Evolutionary conservation across 2,329 filamentous ascomycete genomes (phyloP), one percentile per base, ranked within the genome.

Genomic region (Xylaria digitata): DNA sequence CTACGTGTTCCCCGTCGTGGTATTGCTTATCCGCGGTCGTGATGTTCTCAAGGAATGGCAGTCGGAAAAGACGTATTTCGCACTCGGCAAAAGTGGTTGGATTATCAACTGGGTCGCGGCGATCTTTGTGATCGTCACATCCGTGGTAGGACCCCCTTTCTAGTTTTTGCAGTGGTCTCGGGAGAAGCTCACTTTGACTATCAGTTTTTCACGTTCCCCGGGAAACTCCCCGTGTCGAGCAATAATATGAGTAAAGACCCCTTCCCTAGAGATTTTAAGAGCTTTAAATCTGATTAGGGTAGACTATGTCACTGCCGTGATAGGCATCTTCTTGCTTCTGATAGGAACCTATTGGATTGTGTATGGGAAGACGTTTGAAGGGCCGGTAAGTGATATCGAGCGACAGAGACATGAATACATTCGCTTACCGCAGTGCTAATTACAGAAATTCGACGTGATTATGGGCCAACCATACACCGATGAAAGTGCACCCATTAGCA

Each of bases 1-100:
- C 0, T 84, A 83, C 37, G 81, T 78, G 6, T 75, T 82, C 8
- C 82, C 82, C 1, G 76, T 83, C 21, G 73, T 81, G 0, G 76
- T 74, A 6, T 72, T 82, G 2, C 74, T 81, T 6, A 49, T 80
- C 4, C 76, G 80, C 17, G 80, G 80, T 5, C 75, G 80, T 49
- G 63, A 67, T 3, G 52, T 78, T 6, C 65, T 82, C 37, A 59
- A 66, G 2, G 58, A 73, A n/a, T 71, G 75, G 56, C 75, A 73
- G 34, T 71, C 72, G 1, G 73, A 72, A 8, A 65, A 68, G 0
- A 71, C 71, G 5, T 70, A 69, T 11, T 79, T 80, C 45, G 73
- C 72, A 15, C 75, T 81, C 1, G 77, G 78, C 0, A 66, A 54
- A 15, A 61, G 57, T 17, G 78, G 80, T 0, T 76, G 72, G 32